These are phyloP conservation scores for Solanum clarkiae DNA, from an alignment of 257 asterid genomes.

Conservation along the genomic window DNA sequence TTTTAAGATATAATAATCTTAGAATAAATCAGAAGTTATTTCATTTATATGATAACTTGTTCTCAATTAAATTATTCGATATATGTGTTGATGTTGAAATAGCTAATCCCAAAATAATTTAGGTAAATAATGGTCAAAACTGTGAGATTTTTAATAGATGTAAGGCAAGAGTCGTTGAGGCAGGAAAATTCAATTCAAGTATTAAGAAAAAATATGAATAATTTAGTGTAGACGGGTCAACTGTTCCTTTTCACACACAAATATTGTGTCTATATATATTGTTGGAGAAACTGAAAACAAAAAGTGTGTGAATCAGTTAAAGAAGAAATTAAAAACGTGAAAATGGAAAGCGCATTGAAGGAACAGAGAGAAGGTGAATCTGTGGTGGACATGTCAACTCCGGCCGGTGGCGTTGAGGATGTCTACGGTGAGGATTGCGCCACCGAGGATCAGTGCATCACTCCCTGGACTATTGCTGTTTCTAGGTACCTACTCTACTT, in stretches of 20 bases:
- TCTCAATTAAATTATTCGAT: no score
- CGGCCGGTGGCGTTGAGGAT: constrained; percentile 79
- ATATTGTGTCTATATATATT: not conserved
- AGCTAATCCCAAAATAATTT: no score
- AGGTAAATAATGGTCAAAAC: not conserved
- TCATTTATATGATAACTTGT: no score
- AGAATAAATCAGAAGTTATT: no score
- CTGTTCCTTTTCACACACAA: not conserved
- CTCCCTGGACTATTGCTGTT: constrained; percentile 76
- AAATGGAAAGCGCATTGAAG: constrained; percentile 56
- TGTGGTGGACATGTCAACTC: constrained; percentile 41
- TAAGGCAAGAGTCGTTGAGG: not conserved
- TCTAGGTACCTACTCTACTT: constrained; percentile 34
- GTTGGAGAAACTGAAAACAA: not conserved
- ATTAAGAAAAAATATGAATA: not conserved
- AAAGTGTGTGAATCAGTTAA: not conserved
- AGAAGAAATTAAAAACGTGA: not conserved
- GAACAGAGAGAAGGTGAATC: constrained; percentile 17
- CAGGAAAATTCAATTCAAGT: not conserved
- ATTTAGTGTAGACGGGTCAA: not conserved
- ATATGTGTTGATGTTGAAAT: no score
- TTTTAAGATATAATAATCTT: no score
- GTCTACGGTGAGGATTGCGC: constrained; percentile 91
- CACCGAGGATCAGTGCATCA: constrained; percentile 66
- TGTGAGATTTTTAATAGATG: not conserved